Evolutionary conservation across 768 basidiomycete species (phyloP), one percentile per base, ranked within the genome.

Genomic region (Neoboletus subvelutipes): DNA sequence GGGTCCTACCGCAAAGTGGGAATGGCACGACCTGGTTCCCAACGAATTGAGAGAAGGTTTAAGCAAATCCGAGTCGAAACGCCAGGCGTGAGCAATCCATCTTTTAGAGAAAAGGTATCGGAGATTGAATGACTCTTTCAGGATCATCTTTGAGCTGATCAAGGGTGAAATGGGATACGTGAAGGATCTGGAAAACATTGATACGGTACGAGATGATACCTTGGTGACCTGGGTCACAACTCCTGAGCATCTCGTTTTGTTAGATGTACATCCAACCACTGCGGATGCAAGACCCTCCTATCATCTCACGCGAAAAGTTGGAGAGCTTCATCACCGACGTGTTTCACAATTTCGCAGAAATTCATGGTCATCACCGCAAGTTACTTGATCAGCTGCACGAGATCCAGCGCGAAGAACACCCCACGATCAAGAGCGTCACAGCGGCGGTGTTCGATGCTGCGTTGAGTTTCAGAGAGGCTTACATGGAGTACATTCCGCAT

Each of bases 151-250:
- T 66, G 94, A 97, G 76, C 72, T 96, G 59, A 96, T 97, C 71
- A 92, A 96, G 71, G 90, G 91, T 60, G 94, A 97, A 71, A 96
- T 96, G 92, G 84, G 86, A 28, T 97, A 95, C 67, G 94, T 96
- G 28, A 90, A 87, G 64, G 94, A 97, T 77, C 73, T 97, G 56
- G 90, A 94, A 72, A 89, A 87, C 54, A 88, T 97, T 45, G 87
- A 89, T 58, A 77, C 77, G 58, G 93, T 94, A 64, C 17, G 69
- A 48, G 28, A 46, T 45, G 22, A 24, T 43, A 1, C 0, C 12
- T 84, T 67, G 11, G 29, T 40, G 26, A 22, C 17, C n/a, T 42
- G 33, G 5, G 37, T 50, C 36, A 28, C 36, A 39, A 40, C 12
- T 13, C 20, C 47, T 62, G 31, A 67, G 15, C 22, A 42, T 55